Evolutionary conservation across 768 basidiomycete species (phyloP), one percentile per base, ranked within the genome.

Genomic region (Boletus coccyginus): DNA sequence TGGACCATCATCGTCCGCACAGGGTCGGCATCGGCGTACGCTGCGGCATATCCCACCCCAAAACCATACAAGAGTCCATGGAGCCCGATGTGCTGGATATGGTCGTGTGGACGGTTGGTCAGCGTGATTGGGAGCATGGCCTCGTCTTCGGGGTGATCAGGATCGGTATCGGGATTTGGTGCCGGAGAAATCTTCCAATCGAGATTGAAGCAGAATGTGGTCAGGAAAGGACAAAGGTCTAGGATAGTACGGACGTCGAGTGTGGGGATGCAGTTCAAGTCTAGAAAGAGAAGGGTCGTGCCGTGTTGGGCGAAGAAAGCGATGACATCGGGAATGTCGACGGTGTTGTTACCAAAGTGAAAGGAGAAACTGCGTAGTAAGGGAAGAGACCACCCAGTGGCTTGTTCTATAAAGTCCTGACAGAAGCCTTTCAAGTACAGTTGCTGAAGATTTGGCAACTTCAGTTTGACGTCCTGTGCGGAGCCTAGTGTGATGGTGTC

Each of bases 31-130:
- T 73, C 53, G 29, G 77, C 71, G 59, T 75, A 75, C 29, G 68
- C 73, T 17, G 76, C 80, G 5, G 78, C 80, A 42, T 72, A 75
- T 31, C 83, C 85, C 8, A 83, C 85, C 1, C 86, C 86, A 62
- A 91, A 91, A 0, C 89, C 87, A 57, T 84, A 78, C 50, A 78
- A 70, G 11, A 90, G 77, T 10, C 87, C 86, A 61, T 91, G 86
- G 16, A 88, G 76, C 0, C 89, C 89, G 32, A 91, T 81, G 39
- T 81, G 78, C 0, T 67, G 77, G 58, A 91, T 80, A 41, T 78
- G 78, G 11, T 70, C 64, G 57, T 87, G 88, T 3, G 87, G 85
- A 11, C 72, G 73, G 52, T 76, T 74, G 11, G 79, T 77, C 10
- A 86, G 69, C 32, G 70, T 65, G 56, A 72, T 67, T 5, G 65